phyloP scores from a whole-genome alignment of 495 filamentous ascomycete species.

The Bryoglossum gracile region DNA sequence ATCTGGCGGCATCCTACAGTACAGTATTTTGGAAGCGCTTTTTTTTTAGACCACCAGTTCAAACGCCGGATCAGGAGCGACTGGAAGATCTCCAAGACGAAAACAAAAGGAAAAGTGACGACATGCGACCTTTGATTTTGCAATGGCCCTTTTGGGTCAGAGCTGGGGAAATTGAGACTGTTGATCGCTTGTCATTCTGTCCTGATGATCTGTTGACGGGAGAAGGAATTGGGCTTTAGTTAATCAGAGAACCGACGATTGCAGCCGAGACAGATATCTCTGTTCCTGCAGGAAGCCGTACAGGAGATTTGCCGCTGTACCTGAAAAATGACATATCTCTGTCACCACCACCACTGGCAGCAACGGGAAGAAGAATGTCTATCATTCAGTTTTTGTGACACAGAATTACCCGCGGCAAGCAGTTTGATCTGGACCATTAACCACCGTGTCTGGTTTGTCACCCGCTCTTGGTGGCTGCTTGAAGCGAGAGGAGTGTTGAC shows the following conservation, averaged over 20 bases:
- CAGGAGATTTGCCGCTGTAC: too few species aligned
- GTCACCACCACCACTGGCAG: not conserved
- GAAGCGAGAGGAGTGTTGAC: not conserved
- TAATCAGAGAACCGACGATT: too few species aligned
- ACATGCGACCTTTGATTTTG: too few species aligned
- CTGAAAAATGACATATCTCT: constrained; percentile 4
- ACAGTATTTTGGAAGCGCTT: too few species aligned
- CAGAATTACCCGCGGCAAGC: constrained; percentile 4
- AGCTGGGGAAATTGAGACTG: not conserved
- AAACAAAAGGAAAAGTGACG: too few species aligned
- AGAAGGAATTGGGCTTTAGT: too few species aligned
- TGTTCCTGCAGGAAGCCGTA: constrained; percentile 22
- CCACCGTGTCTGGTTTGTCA: constrained; percentile 10
- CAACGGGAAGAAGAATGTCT: not conserved
- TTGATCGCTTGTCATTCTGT: not conserved
- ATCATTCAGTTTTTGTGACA: constrained; percentile 8
- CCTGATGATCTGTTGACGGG: too few species aligned
- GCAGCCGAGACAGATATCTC: not conserved
- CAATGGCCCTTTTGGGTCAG: too few species aligned
- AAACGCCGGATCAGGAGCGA: not conserved
- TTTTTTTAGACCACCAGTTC: constrained; percentile 9
- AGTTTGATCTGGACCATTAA: not conserved
- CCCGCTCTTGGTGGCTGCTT: constrained; percentile 1
- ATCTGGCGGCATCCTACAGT: constrained; percentile 2
- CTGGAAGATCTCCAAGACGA: too few species aligned